Conservation (phyloP, 176 grass and related monocot genomes). For the Eleusine coracana region DNA sequence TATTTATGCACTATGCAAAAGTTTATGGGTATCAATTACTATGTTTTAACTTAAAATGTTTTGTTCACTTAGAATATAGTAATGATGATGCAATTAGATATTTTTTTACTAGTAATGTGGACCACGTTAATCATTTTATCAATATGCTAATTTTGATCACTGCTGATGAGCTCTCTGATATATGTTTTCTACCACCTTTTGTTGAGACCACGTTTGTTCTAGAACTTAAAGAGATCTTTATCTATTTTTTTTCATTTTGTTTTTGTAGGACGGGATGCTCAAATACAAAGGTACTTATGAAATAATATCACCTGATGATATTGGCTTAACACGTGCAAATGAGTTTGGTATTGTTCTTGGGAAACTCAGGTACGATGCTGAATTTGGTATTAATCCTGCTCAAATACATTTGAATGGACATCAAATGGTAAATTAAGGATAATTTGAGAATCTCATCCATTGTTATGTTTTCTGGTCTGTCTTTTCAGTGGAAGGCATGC, state of each 20-base stretch:
- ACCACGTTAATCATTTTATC: background rate
- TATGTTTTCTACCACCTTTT: background rate
- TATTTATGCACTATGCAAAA: background rate
- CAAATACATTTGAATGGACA: constrained; percentile 1
- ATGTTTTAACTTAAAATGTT: background rate
- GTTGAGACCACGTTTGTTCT: background rate
- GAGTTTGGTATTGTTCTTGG: constrained; percentile 97
- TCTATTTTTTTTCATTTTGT: background rate
- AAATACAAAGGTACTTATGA: constrained; percentile 98
- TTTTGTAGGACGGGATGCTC: constrained; percentile 94
- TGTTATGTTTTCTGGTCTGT: constrained; percentile 38
- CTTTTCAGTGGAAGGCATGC: constrained; percentile 92
- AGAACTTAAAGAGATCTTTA: background rate
- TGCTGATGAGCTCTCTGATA: background rate
- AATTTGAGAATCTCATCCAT: constrained; percentile 15
- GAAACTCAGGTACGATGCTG: constrained; percentile 79
- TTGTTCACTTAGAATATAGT: background rate
- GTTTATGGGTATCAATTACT: background rate
- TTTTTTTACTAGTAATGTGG: background rate
- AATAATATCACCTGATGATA: constrained; percentile 96
- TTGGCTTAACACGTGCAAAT: constrained; percentile 91
- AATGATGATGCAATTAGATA: too few species aligned
- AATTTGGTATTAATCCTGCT: constrained; percentile 9
- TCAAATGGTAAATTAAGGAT: constrained; percentile 1
- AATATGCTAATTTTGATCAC: background rate